Percentiles rank a stretch among this genome's conserved stretches.
These are phyloP conservation scores for Paramecium tetraurelia DNA, from an alignment of 73 alveolate species.

Conservation along the genomic window DNA sequence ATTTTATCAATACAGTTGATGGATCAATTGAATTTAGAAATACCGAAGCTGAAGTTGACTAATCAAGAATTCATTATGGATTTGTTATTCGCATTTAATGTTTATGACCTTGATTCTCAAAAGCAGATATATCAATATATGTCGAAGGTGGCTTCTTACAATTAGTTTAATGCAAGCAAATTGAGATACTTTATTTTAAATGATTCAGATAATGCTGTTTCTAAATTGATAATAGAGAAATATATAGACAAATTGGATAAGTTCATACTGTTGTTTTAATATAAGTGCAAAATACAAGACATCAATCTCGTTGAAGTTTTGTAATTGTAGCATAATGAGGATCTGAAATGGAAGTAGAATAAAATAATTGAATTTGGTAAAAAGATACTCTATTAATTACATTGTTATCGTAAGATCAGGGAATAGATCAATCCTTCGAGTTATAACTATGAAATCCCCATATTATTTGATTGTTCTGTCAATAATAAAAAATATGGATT, in stretches of 20 bases:
- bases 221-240: background rate
- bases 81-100: background rate
- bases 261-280: background rate
- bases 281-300: background rate
- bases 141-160: background rate
- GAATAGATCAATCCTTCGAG: background rate
- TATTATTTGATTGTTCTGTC: background rate
- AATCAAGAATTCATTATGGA: background rate
- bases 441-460: background rate
- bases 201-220: background rate
- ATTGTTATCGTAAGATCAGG: background rate
- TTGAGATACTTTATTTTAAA: constrained; percentile 5
- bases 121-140: background rate
- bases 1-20: background rate
- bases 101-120: background rate
- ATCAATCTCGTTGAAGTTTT: background rate
- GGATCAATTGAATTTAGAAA: background rate
- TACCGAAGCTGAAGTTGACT: background rate
- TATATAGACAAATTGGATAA: constrained; percentile 21
- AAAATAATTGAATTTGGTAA: background rate
- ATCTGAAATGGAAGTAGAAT: background rate
- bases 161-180: constrained; percentile 16
- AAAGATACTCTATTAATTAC: background rate
- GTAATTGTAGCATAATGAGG: background rate
- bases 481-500: constrained; percentile 14